phyloP scores from a whole-genome alignment of 176 grass and related monocot genomes.

The Metroxylon sagu region DNA sequence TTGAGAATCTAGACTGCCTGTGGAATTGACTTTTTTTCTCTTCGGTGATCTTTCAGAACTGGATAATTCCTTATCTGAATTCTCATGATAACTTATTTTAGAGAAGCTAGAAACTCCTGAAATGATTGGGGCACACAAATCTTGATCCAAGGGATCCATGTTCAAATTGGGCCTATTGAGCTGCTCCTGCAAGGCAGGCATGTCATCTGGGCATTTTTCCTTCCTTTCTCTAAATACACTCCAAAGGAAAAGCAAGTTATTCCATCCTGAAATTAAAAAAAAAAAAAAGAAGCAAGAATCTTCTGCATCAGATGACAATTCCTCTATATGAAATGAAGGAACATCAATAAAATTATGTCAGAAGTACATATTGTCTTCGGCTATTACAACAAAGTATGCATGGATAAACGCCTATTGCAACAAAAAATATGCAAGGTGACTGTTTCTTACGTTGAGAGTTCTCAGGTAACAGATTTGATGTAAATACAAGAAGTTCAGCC shows the following conservation, averaged over 20 bases:
- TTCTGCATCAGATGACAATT: too few relatives aligned
- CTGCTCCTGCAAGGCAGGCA: slow-evolving; percentile 21
- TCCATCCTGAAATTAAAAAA: slow-evolving; percentile 66
- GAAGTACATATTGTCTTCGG: too few relatives aligned
- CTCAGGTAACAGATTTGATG: slow-evolving; percentile 81
- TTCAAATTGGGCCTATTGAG: slow-evolving; percentile 21
- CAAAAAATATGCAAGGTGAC: too few relatives aligned
- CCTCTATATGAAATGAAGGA: too few relatives aligned
- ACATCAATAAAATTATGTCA: too few relatives aligned
- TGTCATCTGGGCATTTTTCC: slow-evolving; percentile 12
- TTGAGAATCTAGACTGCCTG: too few relatives aligned
- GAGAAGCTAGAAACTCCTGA: slow-evolving; percentile 10
- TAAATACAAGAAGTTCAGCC: slow-evolving; percentile 77
- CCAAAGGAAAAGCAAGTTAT: slow-evolving; percentile 89
- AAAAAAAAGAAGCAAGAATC: background rate
- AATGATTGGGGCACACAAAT: slow-evolving; percentile 16
- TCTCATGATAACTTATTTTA: slow-evolving; percentile 18
- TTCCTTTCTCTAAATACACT: slow-evolving; percentile 63
- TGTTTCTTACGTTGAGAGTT: slow-evolving; percentile 62
- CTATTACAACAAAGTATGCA: too few relatives aligned
- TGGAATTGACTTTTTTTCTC: too few relatives aligned
- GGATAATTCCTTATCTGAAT: background rate
- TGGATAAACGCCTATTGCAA: too few relatives aligned
- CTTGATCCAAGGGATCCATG: slow-evolving; percentile 2
- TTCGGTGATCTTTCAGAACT: too few relatives aligned